phyloP scores from a whole-genome alignment of 1,139 yeast genomes.

The Saccharomyces hybrid region DNA sequence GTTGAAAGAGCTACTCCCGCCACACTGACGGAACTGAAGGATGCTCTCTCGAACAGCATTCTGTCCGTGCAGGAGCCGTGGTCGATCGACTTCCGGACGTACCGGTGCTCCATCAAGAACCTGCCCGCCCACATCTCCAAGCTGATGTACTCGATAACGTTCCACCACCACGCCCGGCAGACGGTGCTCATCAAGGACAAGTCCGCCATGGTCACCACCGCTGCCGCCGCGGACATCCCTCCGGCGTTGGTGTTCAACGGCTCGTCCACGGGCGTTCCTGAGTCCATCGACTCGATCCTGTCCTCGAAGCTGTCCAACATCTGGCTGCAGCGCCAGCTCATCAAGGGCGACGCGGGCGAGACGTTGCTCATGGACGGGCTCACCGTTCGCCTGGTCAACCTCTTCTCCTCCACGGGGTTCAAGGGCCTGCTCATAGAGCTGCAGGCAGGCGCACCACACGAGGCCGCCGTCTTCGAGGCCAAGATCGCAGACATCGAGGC shows the following conservation, averaged over 20 bases:
- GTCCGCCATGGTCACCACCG: slow-evolving; percentile 18
- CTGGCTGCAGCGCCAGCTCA: slow-evolving; percentile 28
- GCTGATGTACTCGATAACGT: slow-evolving; percentile 24
- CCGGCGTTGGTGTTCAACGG: slow-evolving; percentile 15
- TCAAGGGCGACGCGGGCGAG: slow-evolving; percentile 30
- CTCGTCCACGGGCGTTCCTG: slow-evolving; percentile 22
- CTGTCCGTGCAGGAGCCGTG: slow-evolving; percentile 24
- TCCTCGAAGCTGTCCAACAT: slow-evolving; percentile 25
- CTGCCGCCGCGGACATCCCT: slow-evolving; percentile 12
- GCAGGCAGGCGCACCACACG: slow-evolving; percentile 2
- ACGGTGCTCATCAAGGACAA: slow-evolving; percentile 23
- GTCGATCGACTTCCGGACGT: slow-evolving; percentile 28
- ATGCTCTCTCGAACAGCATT: slow-evolving; percentile 22
- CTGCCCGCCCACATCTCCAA: slow-evolving; percentile 15
- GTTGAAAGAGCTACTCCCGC: slow-evolving; percentile 29
- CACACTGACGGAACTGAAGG: slow-evolving; percentile 26
- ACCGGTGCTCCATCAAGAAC: slow-evolving; percentile 21
- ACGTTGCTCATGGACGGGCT: slow-evolving; percentile 20
- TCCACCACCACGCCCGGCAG: slow-evolving; percentile 21
- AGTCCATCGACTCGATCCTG: slow-evolving; percentile 23
- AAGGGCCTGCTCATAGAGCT: slow-evolving; percentile 28
- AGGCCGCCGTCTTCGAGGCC: slow-evolving; percentile 3
- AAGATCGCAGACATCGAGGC: slow-evolving; percentile 11
- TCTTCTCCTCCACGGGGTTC: slow-evolving; percentile 30
- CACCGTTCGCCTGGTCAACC: slow-evolving; percentile 23